Evolutionary conservation across 306 rosid species (phyloP), one percentile per base, ranked within the genome.

Genomic region (Luffa acutangula): DNA sequence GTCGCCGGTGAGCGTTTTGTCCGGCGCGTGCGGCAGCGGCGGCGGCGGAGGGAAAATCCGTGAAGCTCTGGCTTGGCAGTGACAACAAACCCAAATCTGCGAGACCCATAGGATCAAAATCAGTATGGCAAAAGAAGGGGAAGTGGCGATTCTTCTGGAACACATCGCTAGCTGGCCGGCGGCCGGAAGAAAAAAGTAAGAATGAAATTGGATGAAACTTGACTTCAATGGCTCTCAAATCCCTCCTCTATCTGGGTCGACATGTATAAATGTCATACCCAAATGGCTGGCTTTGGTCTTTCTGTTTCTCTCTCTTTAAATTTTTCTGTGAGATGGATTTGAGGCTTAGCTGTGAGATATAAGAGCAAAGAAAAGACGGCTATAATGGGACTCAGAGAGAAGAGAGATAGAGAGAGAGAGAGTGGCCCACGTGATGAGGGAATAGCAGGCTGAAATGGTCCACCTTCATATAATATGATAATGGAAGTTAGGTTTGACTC

Each of bases 311-410:
- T 17, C 49, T 64, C 46, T 36, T 11, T 36, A 25, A 25, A 25
- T 64, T 4, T 2, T 51, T 5, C 11, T 7, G 20, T 6, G 15
- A 21, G 45, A 41, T 77, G 80, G 53, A 33, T 9, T 65, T 6
- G 52, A 43, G 15, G 54, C 42, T 58, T 80, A 83, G 79, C 48
- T 49, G 80, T 56, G 86, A 85, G 9, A 69, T 48, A 17, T 82
- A 77, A 76, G 84, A 78, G 77, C 77, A 83, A 80, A 39, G 70
- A 84, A 90, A 82, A 87, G 94, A 86, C 89, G 90, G 93, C 88
- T 91, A 81, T 70, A 72, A 81, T 64, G 41, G 37, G 78, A 48
- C 75, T 81, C 77, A 52, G 79, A 77, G 83, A 42, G 25, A 83
- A 77, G 82, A 43, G 36, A 84, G 80, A n/a, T n/a, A 71, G 75